phyloP scores from a whole-genome alignment of 345 rosid species.

The Eucalyptus erythrocorys region DNA sequence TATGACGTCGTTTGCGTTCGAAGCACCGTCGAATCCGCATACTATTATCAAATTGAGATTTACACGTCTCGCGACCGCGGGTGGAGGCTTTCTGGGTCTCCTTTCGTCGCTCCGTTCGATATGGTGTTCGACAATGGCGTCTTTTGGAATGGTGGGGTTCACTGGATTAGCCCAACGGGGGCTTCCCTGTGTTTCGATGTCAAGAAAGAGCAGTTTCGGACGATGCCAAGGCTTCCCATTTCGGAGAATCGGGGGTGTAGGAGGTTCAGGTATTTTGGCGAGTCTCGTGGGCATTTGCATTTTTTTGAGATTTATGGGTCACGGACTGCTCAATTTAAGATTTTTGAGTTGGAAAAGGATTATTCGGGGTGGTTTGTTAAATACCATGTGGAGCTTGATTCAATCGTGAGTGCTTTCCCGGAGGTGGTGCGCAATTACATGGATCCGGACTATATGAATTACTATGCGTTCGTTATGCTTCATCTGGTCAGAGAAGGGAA shows the following conservation, averaged over 20 bases:
- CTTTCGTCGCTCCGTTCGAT: conserved; percentile 3
- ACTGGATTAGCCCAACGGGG: conserved; percentile 15
- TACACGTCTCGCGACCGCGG: neutral
- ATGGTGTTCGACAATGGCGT: conserved; percentile 10
- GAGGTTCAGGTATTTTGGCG: conserved; percentile 6
- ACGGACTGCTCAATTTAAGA: neutral
- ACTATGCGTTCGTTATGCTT: conserved; percentile 1
- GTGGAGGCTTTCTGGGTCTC: conserved; percentile 12
- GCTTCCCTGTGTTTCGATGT: conserved; percentile 6
- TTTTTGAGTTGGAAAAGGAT: conserved; percentile 8
- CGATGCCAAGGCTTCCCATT: neutral
- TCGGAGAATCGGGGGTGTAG: neutral
- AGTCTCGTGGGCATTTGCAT: conserved; percentile 8
- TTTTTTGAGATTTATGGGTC: conserved; percentile 6
- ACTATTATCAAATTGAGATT: conserved; percentile 2
- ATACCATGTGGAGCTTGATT: conserved; percentile 3
- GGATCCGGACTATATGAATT: neutral
- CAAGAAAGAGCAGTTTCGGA: neutral
- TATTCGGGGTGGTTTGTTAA: conserved; percentile 8
- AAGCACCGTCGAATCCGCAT: neutral
- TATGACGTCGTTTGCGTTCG: conserved; percentile 10
- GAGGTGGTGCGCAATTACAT: conserved; percentile 5
- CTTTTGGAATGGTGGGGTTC: conserved; percentile 14
- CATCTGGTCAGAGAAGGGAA: conserved; percentile 1
- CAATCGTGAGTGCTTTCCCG: neutral